phyloP scores from a whole-genome alignment of 805 yeast genomes.

The Spathaspora gorwiae region DNA sequence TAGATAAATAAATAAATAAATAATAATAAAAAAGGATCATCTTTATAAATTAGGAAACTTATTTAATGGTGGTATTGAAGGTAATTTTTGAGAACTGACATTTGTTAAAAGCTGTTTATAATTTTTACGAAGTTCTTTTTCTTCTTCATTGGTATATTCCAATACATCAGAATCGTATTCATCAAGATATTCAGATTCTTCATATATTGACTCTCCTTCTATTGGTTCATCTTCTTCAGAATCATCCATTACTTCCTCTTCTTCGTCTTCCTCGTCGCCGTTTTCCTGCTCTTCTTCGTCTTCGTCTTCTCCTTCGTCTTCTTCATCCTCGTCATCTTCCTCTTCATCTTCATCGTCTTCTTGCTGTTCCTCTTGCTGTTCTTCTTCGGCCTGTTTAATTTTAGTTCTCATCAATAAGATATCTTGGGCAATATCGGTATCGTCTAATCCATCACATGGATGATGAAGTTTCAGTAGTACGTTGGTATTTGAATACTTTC shows the following conservation, averaged over 20 bases:
- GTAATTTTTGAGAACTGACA: neutral
- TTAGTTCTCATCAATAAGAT: conserved; percentile 13
- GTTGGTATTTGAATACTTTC: neutral
- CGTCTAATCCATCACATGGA: conserved; percentile 16
- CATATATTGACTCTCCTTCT: conserved; percentile 1
- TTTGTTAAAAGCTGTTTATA: conserved; percentile 8
- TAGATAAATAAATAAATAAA: neutral
- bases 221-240: conserved; percentile 5
- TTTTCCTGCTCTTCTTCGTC: conserved; percentile 4
- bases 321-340: conserved; percentile 7
- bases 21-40: neutral
- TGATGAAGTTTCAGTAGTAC: neutral
- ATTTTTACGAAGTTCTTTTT: conserved; percentile 8
- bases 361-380: conserved; percentile 4
- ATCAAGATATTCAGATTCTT: conserved; percentile 10
- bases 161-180: conserved; percentile 5
- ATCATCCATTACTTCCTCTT: conserved; percentile 6
- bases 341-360: conserved; percentile 5
- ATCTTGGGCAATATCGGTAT: conserved; percentile 23
- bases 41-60: too few species aligned
- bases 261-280: conserved; percentile 2
- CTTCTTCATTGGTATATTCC: conserved; percentile 4
- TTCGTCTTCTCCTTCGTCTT: conserved; percentile 4
- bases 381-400: conserved; percentile 8
- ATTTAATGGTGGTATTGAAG: neutral